Evolutionary conservation across 2,329 filamentous ascomycete genomes (phyloP), one percentile per base, ranked within the genome.

Genomic region (Teratosphaeria gauchensis): DNA sequence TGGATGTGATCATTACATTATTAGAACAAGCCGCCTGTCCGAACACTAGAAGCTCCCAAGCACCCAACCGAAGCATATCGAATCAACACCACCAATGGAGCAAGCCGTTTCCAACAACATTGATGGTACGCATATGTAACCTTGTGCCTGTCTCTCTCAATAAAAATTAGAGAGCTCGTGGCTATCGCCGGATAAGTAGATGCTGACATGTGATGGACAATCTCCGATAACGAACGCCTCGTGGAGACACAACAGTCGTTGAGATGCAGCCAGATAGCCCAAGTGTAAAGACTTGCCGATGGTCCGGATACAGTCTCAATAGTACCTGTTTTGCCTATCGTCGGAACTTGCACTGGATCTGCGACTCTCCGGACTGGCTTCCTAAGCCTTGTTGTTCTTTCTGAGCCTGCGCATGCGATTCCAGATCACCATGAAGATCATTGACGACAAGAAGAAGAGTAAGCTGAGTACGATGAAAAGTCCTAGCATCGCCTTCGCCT

Each of bases 401-500:
- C 12, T 21, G 21, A 53, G 52, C 16, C 28, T 53, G 28, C 32
- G 52, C 24, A 11, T 31, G 28, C 52, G 52, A 8, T 53, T 53
- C 71, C 73, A 79, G 32, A 80, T 71, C 21, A 76, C 77, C 1
- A 77, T 77, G 59, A 80, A 66, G 32, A 80, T 69, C 9, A 75
- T 65, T 56, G 68, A 73, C 11, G 76, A 78, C 55, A 73, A 75
- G 9, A 74, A 75, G 66, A 78, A 80, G 21, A 80, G 66, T 56
- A 80, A 74, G 64, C 82, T 90, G 55, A 95, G 81, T 4, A 85
- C 85, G 73, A 96, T 92, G 72, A 84, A 83, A 61, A 96, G 75
- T 0, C 90, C 91, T 92, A 91, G 96, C 64, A 94, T 83, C 16
- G 88, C 84, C 80, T 95, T 95, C 72, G 91, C 85, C 77, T 94